Conservation (phyloP, 257 asterid species). For the Solanum pimpinellifolium region DNA sequence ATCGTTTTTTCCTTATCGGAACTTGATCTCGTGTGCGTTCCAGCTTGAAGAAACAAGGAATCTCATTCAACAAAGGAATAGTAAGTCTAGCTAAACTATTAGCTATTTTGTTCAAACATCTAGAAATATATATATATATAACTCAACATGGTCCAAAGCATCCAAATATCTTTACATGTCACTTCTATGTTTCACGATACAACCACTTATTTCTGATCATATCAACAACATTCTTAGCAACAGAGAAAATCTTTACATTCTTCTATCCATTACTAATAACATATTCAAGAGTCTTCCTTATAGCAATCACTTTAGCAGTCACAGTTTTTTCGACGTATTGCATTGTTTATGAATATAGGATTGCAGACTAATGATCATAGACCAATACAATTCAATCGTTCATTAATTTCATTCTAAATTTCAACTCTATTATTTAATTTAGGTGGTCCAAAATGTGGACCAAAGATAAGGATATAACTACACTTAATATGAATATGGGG, state of each 20-base stretch:
- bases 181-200: not conserved
- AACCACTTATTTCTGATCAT: not conserved
- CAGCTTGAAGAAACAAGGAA: not conserved
- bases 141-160: not conserved
- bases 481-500: not conserved
- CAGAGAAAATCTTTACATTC: not conserved
- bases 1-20: no score
- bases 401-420: not conserved
- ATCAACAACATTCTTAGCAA: not conserved
- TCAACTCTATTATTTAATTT: not conserved
- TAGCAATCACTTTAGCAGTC: not conserved
- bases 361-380: not conserved
- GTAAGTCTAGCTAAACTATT: not conserved
- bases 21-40: not conserved
- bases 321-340: no score
- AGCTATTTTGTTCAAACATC: not conserved
- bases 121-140: no score
- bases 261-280: not conserved
- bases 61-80: not conserved
- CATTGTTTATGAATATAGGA: not conserved
- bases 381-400: not conserved
- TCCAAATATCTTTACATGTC: not conserved
- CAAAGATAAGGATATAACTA: not conserved
- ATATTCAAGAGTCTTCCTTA: not conserved
- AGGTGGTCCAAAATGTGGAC: not conserved